Percentiles rank a stretch among this genome's conserved stretches.
phyloP scores from a whole-genome alignment of 768 basidiomycete genomes.

The Lentinula raphanica region DNA sequence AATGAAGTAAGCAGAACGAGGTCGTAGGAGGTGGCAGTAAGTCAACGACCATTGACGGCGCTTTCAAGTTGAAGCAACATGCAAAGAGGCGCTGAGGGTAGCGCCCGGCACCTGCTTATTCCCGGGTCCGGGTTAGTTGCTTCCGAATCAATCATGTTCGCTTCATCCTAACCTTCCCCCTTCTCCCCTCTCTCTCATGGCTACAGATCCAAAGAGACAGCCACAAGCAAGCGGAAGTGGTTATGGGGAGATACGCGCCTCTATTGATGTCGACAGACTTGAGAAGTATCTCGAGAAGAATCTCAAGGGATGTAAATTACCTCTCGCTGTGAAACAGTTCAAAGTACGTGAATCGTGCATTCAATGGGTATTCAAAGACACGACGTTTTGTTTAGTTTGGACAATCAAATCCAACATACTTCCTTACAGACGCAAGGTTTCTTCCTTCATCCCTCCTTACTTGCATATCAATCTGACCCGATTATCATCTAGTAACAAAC shows the following conservation, averaged over 20 bases:
- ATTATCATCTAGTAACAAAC: slow-evolving; percentile 36
- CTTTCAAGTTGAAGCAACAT: no score
- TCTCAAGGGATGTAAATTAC: slow-evolving; percentile 51
- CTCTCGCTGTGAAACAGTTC: slow-evolving; percentile 87
- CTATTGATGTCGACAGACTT: slow-evolving; percentile 58
- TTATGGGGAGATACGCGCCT: slow-evolving; percentile 68
- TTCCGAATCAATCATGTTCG: background rate
- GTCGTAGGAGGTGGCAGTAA: no score
- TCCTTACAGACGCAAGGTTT: slow-evolving; percentile 74
- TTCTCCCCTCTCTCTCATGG: background rate
- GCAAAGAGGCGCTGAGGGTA: background rate
- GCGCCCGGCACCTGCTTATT: background rate
- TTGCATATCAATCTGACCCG: background rate
- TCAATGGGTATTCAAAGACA: background rate
- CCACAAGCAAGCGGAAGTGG: slow-evolving; percentile 53
- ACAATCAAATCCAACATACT: slow-evolving; percentile 95
- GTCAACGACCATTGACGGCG: no score
- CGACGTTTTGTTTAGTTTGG: slow-evolving; percentile 54
- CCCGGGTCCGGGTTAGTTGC: background rate
- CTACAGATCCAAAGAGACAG: slow-evolving; percentile 20
- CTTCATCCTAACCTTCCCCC: background rate
- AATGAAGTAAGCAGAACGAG: no score
- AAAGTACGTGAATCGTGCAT: slow-evolving; percentile 48
- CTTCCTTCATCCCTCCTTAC: slow-evolving; percentile 16
- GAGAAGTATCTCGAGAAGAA: slow-evolving; percentile 58